phyloP scores from a whole-genome alignment of 2,329 filamentous ascomycete genomes.

The Neofusicoccum sp. region DNA sequence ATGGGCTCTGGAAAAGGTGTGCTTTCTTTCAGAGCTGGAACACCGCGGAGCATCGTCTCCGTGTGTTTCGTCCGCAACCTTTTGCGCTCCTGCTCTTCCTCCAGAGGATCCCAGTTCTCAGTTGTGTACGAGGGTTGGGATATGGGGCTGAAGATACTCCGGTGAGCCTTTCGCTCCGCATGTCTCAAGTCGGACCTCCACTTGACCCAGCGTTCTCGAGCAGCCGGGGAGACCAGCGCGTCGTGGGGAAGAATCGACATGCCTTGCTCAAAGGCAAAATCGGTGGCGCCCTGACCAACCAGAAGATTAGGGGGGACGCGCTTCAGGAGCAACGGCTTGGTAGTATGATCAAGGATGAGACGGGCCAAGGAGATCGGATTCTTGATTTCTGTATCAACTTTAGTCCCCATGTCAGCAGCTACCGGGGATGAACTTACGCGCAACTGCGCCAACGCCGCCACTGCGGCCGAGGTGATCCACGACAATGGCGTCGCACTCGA shows the following conservation, averaged over 20 bases:
- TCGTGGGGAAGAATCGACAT: slow-evolving; percentile 73
- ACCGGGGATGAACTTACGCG: slow-evolving; percentile 62
- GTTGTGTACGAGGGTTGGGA: background rate
- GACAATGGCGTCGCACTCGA: slow-evolving; percentile 92
- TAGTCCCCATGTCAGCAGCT: slow-evolving; percentile 16
- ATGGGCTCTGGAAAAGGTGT: background rate
- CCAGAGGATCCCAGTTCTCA: slow-evolving; percentile 23
- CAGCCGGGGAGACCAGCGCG: slow-evolving; percentile 73
- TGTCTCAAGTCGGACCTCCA: slow-evolving; percentile 72
- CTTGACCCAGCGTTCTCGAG: slow-evolving; percentile 72
- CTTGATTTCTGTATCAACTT: slow-evolving; percentile 66
- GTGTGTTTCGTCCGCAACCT: slow-evolving; percentile 39
- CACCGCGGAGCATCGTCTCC: slow-evolving; percentile 28
- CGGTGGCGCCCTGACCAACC: slow-evolving; percentile 77
- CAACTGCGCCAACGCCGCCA: slow-evolving; percentile 86
- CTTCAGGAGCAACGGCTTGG: slow-evolving; percentile 73
- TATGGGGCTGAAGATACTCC: slow-evolving; percentile 20
- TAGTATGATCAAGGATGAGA: slow-evolving; percentile 74
- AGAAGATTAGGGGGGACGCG: slow-evolving; percentile 91
- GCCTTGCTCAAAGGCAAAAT: slow-evolving; percentile 80
- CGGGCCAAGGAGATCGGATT: slow-evolving; percentile 91
- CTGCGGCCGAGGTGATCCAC: slow-evolving; percentile 89
- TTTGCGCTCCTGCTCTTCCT: slow-evolving; percentile 34
- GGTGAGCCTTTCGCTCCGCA: slow-evolving; percentile 52
- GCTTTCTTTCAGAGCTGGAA: slow-evolving; percentile 11